These are phyloP conservation scores for Fusarium illudens DNA, from an alignment of 2,329 filamentous ascomycete species.

Conservation along the genomic window DNA sequence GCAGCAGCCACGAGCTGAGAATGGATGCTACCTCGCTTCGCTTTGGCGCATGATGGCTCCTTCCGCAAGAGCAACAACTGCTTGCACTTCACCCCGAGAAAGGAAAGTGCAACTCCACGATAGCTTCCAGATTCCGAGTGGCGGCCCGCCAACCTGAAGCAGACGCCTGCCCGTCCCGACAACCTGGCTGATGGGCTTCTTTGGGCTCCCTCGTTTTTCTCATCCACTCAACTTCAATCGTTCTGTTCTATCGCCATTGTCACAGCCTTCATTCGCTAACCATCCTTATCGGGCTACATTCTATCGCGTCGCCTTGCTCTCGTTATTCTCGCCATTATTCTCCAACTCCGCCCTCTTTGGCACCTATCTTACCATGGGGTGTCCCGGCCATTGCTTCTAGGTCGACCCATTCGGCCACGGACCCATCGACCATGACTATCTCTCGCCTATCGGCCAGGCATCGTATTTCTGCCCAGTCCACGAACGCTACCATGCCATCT, in stretches of 20 bases:
- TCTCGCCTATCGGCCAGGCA: constrained; percentile 25
- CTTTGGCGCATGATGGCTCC: background rate
- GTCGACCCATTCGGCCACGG: background rate
- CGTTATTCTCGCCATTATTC: background rate
- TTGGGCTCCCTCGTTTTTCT: background rate
- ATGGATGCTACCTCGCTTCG: background rate
- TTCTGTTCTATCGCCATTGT: background rate
- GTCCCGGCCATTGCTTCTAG: constrained; percentile 40
- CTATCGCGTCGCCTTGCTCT: background rate
- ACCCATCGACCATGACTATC: constrained; percentile 33
- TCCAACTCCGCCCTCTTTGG: background rate
- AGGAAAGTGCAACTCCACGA: constrained; percentile 3
- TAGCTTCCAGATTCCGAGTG: constrained; percentile 18
- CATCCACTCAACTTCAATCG: background rate
- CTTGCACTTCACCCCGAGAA: background rate
- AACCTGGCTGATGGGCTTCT: constrained; percentile 19
- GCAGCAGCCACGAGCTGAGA: background rate
- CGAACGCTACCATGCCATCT: constrained; percentile 41
- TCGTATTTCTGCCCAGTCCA: constrained; percentile 47
- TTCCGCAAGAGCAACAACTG: background rate
- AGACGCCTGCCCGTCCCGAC: constrained; percentile 4
- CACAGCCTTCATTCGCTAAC: background rate
- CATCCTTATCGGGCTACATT: background rate
- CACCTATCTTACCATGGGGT: constrained; percentile 29
- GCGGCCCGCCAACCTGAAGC: constrained; percentile 8